Evolutionary conservation across 495 filamentous ascomycete species (phyloP).

Genomic region (Aspergillus homomorphus): DNA sequence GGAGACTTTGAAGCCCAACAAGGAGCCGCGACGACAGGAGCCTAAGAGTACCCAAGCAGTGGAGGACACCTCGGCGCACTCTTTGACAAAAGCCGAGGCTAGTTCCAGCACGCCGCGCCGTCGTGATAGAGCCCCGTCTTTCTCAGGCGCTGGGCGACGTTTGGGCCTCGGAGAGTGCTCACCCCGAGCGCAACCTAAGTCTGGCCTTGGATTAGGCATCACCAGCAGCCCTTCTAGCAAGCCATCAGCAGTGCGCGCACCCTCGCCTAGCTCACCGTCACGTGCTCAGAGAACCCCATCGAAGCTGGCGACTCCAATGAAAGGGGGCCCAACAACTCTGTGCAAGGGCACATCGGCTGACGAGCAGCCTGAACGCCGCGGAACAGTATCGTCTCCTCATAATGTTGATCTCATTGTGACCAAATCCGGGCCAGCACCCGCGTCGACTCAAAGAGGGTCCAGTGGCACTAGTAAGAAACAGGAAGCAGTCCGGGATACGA

Average conservation of each 20-base stretch:
- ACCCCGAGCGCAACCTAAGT: constrained; percentile 8
- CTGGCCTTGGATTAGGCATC: constrained; percentile 32
- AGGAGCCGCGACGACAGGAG: constrained; percentile 28
- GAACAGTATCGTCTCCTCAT: constrained; percentile 31
- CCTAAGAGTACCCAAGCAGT: not conserved
- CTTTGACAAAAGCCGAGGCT: constrained; percentile 4
- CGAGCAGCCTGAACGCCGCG: constrained; percentile 15
- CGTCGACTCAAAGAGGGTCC: constrained; percentile 10
- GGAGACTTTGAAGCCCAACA: constrained; percentile 20
- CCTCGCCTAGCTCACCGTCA: constrained; percentile 1
- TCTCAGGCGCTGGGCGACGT: constrained; percentile 24
- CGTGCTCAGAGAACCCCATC: constrained; percentile 9
- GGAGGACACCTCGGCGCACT: not conserved
- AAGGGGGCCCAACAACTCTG: constrained; percentile 23
- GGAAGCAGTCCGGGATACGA: not conserved
- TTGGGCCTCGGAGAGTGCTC: constrained; percentile 16
- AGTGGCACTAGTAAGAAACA: constrained; percentile 1
- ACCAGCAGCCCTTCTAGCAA: constrained; percentile 28
- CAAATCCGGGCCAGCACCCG: constrained; percentile 6
- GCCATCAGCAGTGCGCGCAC: constrained; percentile 9
- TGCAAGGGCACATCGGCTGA: constrained; percentile 23
- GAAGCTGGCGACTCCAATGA: constrained; percentile 9
- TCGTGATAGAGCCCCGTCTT: constrained; percentile 19
- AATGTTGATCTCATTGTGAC: constrained; percentile 14
- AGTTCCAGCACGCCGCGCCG: constrained; percentile 17